A percentile compares a stretch with the other conserved stretches of the same genome.
Conservation (phyloP, 2,329 filamentous ascomycete species). For the Penicillium oxalicum region DNA sequence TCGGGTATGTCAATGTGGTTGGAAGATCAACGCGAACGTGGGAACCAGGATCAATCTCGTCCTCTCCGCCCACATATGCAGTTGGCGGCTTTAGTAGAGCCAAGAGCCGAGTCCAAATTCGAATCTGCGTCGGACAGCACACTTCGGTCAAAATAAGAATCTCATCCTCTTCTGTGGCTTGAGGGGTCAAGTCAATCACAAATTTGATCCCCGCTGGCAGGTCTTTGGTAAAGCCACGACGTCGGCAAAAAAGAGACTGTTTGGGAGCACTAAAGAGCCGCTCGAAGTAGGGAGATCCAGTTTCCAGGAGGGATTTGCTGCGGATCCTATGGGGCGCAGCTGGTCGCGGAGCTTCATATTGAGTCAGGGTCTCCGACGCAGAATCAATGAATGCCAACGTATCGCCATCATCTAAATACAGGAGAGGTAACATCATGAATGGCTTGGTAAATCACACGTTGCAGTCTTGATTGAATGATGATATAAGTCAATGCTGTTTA, state of each 20-base stretch:
- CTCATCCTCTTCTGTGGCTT: constrained; percentile 56
- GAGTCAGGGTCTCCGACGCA: constrained; percentile 17
- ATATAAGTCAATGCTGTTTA: neutral
- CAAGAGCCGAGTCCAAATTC: constrained; percentile 48
- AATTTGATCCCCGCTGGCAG: constrained; percentile 47
- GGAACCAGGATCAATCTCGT: constrained; percentile 33
- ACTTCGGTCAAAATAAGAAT: constrained; percentile 55
- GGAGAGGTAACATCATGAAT: constrained; percentile 10
- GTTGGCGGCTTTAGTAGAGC: constrained; percentile 35
- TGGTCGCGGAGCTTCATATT: constrained; percentile 9
- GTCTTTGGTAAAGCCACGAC: constrained; percentile 22
- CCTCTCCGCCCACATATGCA: constrained; percentile 44
- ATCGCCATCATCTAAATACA: constrained; percentile 27
- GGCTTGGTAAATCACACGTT: no score
- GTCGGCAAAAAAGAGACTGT: constrained; percentile 26
- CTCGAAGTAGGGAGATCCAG: constrained; percentile 26
- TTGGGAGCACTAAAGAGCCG: constrained; percentile 25
- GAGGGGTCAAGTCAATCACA: constrained; percentile 59
- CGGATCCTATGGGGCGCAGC: constrained; percentile 30
- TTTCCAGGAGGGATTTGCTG: constrained; percentile 27
- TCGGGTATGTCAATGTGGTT: neutral
- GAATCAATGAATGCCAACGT: constrained; percentile 36
- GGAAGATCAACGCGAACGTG: neutral
- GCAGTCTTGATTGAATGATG: no score
- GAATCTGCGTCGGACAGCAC: constrained; percentile 52